Evolutionary conservation across 2,329 filamentous ascomycete genomes (phyloP).

Genomic region (Xylaria sp.): DNA sequence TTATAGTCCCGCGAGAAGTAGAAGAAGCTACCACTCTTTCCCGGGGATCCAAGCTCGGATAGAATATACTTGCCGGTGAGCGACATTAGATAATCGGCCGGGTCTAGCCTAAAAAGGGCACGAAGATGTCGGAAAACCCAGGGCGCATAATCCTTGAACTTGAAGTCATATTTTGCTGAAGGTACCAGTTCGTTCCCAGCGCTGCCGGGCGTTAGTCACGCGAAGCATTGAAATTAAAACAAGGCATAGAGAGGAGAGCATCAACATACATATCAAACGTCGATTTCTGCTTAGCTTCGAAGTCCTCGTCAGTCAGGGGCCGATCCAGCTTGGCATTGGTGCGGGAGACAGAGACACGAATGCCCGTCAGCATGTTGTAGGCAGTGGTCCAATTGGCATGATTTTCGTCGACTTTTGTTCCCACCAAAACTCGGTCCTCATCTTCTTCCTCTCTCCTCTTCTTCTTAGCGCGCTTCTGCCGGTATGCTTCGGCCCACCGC

Average conservation of each 20-base stretch:
- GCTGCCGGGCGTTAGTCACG: conserved; percentile 60
- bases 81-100: conserved; percentile 97
- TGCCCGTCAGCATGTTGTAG: conserved; percentile 99
- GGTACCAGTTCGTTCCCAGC: conserved; percentile 97
- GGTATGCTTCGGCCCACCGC: conserved; percentile 91
- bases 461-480: conserved; percentile 90
- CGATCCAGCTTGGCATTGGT: conserved; percentile 97
- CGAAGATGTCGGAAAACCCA: conserved; percentile 98
- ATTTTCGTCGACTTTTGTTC: conserved; percentile 96
- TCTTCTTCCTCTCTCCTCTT: conserved; percentile 88
- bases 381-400: conserved; percentile 98
- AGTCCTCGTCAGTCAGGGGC: conserved; percentile 89
- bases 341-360: conserved; percentile 94
- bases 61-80: conserved; percentile 98
- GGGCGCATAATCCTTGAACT: conserved; percentile 99
- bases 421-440: conserved; percentile 93
- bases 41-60: conserved; percentile 94
- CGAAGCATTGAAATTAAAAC: not conserved
- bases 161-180: conserved; percentile 99
- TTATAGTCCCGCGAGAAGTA: conserved; percentile 99
- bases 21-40: conserved; percentile 99
- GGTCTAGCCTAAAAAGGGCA: conserved; percentile 87
- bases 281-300: conserved; percentile 94
- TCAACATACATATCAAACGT: conserved; percentile 92
- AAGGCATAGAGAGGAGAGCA: not conserved